Percentiles rank a stretch among this genome's conserved stretches.
Conservation (phyloP, 257 asterid species). For the Verbena officinalis region DNA sequence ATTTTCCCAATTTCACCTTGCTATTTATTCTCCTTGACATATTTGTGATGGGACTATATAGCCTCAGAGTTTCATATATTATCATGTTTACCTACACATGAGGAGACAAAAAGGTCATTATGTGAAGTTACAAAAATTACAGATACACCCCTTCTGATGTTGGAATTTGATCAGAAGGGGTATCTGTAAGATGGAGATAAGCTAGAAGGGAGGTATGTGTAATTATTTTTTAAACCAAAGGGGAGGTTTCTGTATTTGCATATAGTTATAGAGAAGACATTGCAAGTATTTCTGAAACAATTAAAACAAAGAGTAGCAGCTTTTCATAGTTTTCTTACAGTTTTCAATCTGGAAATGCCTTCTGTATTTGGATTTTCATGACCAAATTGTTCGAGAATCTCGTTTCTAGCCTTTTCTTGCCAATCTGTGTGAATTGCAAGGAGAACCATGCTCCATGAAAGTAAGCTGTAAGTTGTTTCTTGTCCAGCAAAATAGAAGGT, state of each 20-base stretch:
- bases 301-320: too few relatives aligned
- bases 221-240: background rate
- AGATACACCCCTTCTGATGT: background rate
- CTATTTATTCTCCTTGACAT: background rate
- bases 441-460: conserved; percentile 50
- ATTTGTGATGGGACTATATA: conserved; percentile 30
- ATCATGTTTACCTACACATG: conserved; percentile 36
- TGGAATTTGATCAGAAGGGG: too few relatives aligned
- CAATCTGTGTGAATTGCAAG: conserved; percentile 58
- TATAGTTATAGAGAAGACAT: too few relatives aligned
- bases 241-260: too few relatives aligned
- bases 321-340: conserved; percentile 32
- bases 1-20: conserved; percentile 28
- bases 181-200: too few relatives aligned
- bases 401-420: conserved; percentile 63
- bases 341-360: conserved; percentile 43
- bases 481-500: conserved; percentile 65
- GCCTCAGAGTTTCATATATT: conserved; percentile 40
- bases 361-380: conserved; percentile 40
- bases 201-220: too few relatives aligned
- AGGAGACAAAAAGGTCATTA: too few relatives aligned
- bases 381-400: conserved; percentile 39
- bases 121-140: background rate
- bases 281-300: too few relatives aligned
- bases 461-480: conserved; percentile 50